These are phyloP conservation scores for Mycena maculata DNA, from an alignment of 768 basidiomycete genomes.

Conservation along the genomic window DNA sequence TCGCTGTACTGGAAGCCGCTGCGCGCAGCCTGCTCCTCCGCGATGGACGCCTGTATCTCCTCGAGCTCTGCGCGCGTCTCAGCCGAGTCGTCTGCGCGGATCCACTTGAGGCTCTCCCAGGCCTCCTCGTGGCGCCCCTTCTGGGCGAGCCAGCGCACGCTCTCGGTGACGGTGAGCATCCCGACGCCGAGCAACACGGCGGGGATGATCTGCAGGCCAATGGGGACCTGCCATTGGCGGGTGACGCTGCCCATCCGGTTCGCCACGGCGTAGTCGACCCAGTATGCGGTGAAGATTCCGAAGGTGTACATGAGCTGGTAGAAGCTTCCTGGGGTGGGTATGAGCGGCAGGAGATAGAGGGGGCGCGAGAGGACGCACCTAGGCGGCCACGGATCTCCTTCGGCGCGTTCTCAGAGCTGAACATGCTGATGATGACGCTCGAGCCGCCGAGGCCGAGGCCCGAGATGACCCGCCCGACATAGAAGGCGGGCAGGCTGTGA, in stretches of 20 bases:
- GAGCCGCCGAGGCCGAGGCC: conserved; percentile 19
- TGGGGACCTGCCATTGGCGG: conserved; percentile 20
- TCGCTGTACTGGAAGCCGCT: conserved; percentile 17
- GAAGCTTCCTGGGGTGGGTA: conserved; percentile 16
- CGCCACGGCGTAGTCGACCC: conserved; percentile 20
- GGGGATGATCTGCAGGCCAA: conserved; percentile 11
- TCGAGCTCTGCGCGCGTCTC: conserved; percentile 14
- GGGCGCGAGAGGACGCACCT: neutral
- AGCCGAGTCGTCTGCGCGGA: conserved; percentile 17
- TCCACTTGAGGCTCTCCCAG: conserved; percentile 19
- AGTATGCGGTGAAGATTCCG: conserved; percentile 18
- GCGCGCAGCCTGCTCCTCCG: conserved; percentile 12
- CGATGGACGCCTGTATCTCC: conserved; percentile 6
- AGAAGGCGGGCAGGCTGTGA: conserved; percentile 16
- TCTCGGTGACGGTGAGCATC: conserved; percentile 20
- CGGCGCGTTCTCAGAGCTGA: conserved; percentile 22
- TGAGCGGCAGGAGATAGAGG: too few relatives aligned
- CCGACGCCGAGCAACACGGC: conserved; percentile 13
- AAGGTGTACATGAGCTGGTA: conserved; percentile 22
- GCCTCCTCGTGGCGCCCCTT: conserved; percentile 17
- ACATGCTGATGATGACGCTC: conserved; percentile 24
- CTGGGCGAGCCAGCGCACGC: conserved; percentile 16
- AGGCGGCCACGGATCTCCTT: conserved; percentile 20
- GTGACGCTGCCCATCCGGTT: conserved; percentile 4
- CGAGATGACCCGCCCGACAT: conserved; percentile 13